Percentiles rank a stretch among this genome's conserved stretches.
These are phyloP conservation scores for Besnoitia besnoiti DNA, from an alignment of 169 alveolate genomes.

Conservation along the genomic window DNA sequence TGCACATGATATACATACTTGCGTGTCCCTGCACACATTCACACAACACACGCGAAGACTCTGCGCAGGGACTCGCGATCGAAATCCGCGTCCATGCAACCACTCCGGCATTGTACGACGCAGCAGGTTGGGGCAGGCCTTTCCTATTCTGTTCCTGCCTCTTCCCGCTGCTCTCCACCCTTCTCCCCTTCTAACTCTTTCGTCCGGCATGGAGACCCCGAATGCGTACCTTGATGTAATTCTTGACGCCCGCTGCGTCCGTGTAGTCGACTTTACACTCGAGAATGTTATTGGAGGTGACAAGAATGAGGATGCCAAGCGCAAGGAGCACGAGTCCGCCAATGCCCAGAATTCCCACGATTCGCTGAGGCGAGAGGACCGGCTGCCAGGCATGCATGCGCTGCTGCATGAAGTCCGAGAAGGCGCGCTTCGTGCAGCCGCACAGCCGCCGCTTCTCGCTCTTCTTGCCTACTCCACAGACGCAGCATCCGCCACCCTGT, in stretches of 20 bases:
- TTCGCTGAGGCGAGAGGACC: constrained; percentile 85
- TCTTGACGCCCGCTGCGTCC: constrained; percentile 41
- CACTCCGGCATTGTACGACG: too few relatives aligned
- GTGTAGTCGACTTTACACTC: constrained; percentile 68
- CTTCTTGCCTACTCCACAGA: background rate
- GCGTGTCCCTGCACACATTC: too few relatives aligned
- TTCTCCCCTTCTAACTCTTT: background rate
- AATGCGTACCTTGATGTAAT: constrained; percentile 39
- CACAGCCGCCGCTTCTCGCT: constrained; percentile 35
- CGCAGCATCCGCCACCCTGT: too few relatives aligned
- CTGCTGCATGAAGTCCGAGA: constrained; percentile 78
- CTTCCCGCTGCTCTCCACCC: background rate
- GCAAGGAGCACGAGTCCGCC: constrained; percentile 76
- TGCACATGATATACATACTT: too few relatives aligned
- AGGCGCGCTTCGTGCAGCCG: constrained; percentile 48
- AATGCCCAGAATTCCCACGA: constrained; percentile 78
- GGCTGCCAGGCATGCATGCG: constrained; percentile 93
- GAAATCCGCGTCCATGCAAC: too few relatives aligned
- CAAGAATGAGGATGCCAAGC: constrained; percentile 75
- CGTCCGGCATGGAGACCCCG: background rate
- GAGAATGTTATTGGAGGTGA: constrained; percentile 10
- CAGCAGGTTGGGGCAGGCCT: background rate
- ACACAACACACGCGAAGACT: too few relatives aligned
- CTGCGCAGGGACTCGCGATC: too few relatives aligned
- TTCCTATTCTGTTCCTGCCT: background rate